phyloP scores from a whole-genome alignment of 805 yeast genomes.

The Martiniozyma abietophila region DNA sequence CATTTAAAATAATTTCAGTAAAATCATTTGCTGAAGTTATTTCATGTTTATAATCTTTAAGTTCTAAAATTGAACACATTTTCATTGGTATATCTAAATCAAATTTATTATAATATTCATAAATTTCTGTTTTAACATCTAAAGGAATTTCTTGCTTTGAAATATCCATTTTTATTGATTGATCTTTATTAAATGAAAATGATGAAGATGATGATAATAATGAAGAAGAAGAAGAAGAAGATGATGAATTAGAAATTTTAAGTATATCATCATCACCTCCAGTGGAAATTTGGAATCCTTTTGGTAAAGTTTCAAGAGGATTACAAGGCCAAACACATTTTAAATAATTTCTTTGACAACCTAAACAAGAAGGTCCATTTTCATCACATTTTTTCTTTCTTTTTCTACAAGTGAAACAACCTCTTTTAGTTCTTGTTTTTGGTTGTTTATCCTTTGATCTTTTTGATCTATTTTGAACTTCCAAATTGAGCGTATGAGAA shows the following conservation, averaged over 20 bases:
- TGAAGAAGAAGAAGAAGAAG: no score
- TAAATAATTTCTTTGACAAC: slow-evolving; percentile 27
- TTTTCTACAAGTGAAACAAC: slow-evolving; percentile 30
- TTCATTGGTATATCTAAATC: slow-evolving; percentile 16
- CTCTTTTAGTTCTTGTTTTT: slow-evolving; percentile 24
- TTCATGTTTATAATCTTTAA: slow-evolving; percentile 17
- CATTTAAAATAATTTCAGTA: no score
- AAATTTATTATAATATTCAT: not conserved
- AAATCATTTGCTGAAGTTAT: not conserved
- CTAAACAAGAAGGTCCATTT: slow-evolving; percentile 25
- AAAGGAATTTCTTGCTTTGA: no score
- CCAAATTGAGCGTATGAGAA: no score
- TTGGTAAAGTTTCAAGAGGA: slow-evolving; percentile 20
- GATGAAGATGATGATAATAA: slow-evolving; percentile 70
- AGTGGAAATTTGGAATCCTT: slow-evolving; percentile 19
- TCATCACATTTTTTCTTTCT: slow-evolving; percentile 32
- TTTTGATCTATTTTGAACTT: no score
- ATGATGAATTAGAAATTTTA: no score
- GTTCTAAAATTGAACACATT: slow-evolving; percentile 22
- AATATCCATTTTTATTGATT: not conserved
- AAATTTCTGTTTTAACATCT: not conserved
- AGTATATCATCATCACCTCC: slow-evolving; percentile 8
- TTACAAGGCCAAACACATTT: slow-evolving; percentile 27
- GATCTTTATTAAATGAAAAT: slow-evolving; percentile 27
- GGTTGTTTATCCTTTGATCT: slow-evolving; percentile 8